Evolutionary conservation across 1,284 basidiomycete genomes (phyloP).

Genomic region (Boletus mariae): DNA sequence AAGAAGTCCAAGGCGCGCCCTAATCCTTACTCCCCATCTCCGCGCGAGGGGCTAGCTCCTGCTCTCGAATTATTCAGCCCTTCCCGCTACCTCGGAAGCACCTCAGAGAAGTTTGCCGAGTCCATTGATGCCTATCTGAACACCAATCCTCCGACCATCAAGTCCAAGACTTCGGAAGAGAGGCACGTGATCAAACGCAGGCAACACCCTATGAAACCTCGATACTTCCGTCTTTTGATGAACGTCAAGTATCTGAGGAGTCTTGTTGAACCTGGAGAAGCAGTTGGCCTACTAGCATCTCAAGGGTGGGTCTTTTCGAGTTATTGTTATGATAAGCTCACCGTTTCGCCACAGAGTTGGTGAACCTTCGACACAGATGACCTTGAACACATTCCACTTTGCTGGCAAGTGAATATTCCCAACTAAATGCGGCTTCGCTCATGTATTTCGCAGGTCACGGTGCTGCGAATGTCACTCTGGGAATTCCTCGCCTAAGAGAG

Average conservation of each 20-base stretch:
- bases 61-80: slow-evolving; percentile 79
- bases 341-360: slow-evolving; percentile 64
- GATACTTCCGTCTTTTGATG: slow-evolving; percentile 78
- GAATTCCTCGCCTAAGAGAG: slow-evolving; percentile 97
- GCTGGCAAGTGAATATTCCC: slow-evolving; percentile 56
- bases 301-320: slow-evolving; percentile 71
- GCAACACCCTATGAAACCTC: slow-evolving; percentile 48
- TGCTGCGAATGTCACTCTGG: slow-evolving; percentile 98
- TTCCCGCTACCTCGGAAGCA: slow-evolving; percentile 80
- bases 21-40: slow-evolving; percentile 42
- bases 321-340: not conserved
- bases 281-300: slow-evolving; percentile 95
- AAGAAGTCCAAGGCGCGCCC: slow-evolving; percentile 61
- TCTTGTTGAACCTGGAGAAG: slow-evolving; percentile 95
- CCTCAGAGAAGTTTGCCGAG: slow-evolving; percentile 89
- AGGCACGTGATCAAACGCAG: slow-evolving; percentile 42
- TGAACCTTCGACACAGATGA: slow-evolving; percentile 99
- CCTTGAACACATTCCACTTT: slow-evolving; percentile 99
- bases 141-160: slow-evolving; percentile 65
- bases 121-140: slow-evolving; percentile 81
- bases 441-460: slow-evolving; percentile 74
- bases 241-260: slow-evolving; percentile 90
- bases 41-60: slow-evolving; percentile 63
- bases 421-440: not conserved
- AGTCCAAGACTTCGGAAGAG: slow-evolving; percentile 48